Base-by-base conservation (phyloP, 2,329 filamentous ascomycete species). In the Ambrosiella cleistominuta region DNA sequence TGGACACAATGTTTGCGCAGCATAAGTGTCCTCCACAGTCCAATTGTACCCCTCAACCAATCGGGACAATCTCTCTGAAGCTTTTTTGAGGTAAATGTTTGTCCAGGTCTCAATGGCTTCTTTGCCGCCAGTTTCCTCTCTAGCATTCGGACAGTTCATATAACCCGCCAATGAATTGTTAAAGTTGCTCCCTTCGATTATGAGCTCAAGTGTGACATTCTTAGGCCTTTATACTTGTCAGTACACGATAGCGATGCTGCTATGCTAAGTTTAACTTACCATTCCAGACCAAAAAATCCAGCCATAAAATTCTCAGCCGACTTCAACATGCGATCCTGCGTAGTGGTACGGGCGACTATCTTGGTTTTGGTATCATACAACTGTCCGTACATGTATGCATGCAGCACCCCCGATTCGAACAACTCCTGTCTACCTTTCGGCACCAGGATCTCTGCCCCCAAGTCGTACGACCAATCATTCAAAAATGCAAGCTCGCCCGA, bases 271-370 rank as follows among this genome's bases (percentile, higher is more conserved):
- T 42, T 44, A 52, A 56, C 69, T 38, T 64, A 75, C 74, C 85
- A 89, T 52, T 83, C 78, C 0, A 88, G 74, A 0, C 85, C 85
- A 65, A 89, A 89, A 71, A 89, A 89, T 0, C 86, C 86, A 5
- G 85, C 82, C 66, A 88, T 70, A 69, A 88, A 89, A 68, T 89
- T 85, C 68, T 89, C 85, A 2, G 85, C 85, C 44, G 78, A 83
- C 66, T 88, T 82, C 19, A 85, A 72, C 85, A 89, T 89, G 27
- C 86, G 80, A 65, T 86, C 81, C 66, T 89, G 83, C 1, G 85
- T 86, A 71, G 85, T 88, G 1, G 84, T 87, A 36, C 85, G 76
- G 13, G 81, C 83, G 59, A 88, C 78, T 61, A 89, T 81, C 70
- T 86, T 88, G 68, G 75, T 82, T 58, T 79, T 76, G 4, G 85